Evolutionary conservation across 2,329 filamentous ascomycete species (phyloP).

Genomic region (Hirsutella thompsonii): DNA sequence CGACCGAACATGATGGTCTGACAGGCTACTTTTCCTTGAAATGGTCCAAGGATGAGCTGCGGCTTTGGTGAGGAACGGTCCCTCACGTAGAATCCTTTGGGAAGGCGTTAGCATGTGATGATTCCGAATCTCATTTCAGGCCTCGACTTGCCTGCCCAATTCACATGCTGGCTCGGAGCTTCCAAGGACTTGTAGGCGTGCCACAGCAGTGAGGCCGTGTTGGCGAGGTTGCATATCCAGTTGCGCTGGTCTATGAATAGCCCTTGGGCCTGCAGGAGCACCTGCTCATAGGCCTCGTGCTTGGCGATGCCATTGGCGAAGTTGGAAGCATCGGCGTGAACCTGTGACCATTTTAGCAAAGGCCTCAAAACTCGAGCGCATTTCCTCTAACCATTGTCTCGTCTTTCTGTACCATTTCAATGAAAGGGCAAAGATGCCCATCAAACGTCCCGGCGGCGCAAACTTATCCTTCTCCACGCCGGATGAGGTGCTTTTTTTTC

Average conservation of each 20-base stretch:
- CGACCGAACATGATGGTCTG: constrained; percentile 62
- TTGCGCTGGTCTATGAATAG: constrained; percentile 64
- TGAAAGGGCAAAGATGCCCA: not conserved
- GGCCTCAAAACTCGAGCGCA: too few relatives aligned
- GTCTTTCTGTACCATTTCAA: not conserved
- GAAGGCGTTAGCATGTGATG: not conserved
- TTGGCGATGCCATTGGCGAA: constrained; percentile 57
- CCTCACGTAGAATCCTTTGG: constrained; percentile 52
- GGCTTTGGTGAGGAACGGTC: constrained; percentile 31
- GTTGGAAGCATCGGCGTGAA: constrained; percentile 69
- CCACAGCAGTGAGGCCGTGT: constrained; percentile 64
- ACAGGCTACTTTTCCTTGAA: constrained; percentile 70
- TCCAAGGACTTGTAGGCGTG: constrained; percentile 65
- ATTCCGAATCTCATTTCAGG: not conserved
- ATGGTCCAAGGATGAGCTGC: constrained; percentile 64
- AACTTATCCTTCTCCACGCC: too few relatives aligned
- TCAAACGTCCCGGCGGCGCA: too few relatives aligned
- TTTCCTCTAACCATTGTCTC: not conserved
- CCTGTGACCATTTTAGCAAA: too few relatives aligned
- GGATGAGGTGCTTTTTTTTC: constrained; percentile 3
- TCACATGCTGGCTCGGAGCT: constrained; percentile 51
- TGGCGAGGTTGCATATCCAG: constrained; percentile 76
- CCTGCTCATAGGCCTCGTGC: constrained; percentile 59
- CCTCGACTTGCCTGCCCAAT: constrained; percentile 53
- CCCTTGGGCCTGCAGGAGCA: constrained; percentile 55